Evolutionary conservation across 2,329 filamentous ascomycete genomes (phyloP).

Genomic region (Sordariomycetes sp.): DNA sequence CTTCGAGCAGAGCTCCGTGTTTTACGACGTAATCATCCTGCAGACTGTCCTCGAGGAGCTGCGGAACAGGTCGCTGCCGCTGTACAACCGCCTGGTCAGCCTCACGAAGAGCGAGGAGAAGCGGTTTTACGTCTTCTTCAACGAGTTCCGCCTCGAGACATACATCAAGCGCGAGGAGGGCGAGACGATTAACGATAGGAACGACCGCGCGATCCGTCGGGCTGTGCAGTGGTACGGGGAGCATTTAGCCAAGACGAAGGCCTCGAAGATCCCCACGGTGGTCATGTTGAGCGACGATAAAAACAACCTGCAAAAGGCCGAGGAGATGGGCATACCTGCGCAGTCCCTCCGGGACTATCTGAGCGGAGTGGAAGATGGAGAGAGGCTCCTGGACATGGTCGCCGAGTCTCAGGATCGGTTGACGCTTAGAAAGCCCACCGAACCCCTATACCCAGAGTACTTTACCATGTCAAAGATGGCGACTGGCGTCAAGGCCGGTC

Average conservation of each 20-base stretch:
- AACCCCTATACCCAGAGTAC: constrained; percentile 81
- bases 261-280: constrained; percentile 54
- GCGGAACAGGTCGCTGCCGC: constrained; percentile 79
- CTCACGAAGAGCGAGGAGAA: constrained; percentile 94
- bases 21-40: constrained; percentile 92
- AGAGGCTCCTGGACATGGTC: constrained; percentile 86
- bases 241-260: constrained; percentile 57
- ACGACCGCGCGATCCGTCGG: constrained; percentile 78
- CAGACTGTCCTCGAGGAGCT: constrained; percentile 96
- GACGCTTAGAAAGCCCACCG: constrained; percentile 45
- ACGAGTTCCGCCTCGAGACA: constrained; percentile 91
- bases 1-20: constrained; percentile 82
- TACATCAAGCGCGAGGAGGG: constrained; percentile 61
- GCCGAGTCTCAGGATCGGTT: constrained; percentile 61
- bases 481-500: constrained; percentile 80
- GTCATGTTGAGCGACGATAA: constrained; percentile 93
- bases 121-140: constrained; percentile 97
- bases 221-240: constrained; percentile 84
- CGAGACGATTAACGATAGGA: constrained; percentile 91
- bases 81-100: constrained; percentile 86
- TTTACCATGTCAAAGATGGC: constrained; percentile 82
- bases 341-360: constrained; percentile 66
- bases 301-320: constrained; percentile 74
- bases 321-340: constrained; percentile 58
- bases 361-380: constrained; percentile 67